A percentile compares a stretch with the other conserved stretches of the same genome.
phyloP scores from a whole-genome alignment of 768 basidiomycete species.

The Lactifluus hygrophoroides region DNA sequence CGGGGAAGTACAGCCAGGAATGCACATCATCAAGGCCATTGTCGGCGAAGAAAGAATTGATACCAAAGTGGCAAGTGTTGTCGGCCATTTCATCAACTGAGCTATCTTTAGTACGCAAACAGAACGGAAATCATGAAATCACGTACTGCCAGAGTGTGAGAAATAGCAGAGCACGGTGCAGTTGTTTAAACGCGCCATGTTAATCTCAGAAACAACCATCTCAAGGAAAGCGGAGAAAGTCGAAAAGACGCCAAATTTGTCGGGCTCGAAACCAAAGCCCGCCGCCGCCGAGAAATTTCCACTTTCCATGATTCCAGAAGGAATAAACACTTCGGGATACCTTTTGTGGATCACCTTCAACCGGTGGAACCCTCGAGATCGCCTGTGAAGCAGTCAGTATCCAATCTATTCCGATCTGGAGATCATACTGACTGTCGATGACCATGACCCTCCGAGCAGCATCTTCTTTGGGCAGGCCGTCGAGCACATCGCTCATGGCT shows the following conservation, averaged over 20 bases:
- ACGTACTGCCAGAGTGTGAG: constrained; percentile 75
- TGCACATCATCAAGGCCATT: constrained; percentile 77
- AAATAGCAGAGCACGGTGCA: constrained; percentile 86
- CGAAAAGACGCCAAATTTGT: constrained; percentile 84
- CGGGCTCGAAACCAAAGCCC: constrained; percentile 74
- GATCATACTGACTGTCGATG: constrained; percentile 57
- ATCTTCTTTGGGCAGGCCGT: constrained; percentile 66
- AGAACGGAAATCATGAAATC: not conserved
- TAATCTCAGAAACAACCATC: constrained; percentile 83
- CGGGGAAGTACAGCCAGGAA: constrained; percentile 82
- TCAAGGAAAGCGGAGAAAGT: constrained; percentile 90
- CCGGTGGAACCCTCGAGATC: constrained; percentile 89
- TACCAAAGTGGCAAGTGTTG: constrained; percentile 55
- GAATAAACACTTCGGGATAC: constrained; percentile 79
- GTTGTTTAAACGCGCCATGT: constrained; percentile 87
- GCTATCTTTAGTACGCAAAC: not conserved
- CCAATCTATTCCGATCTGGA: not conserved
- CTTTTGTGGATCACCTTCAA: constrained; percentile 82
- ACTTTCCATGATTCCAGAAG: constrained; percentile 83
- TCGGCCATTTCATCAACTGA: constrained; percentile 41
- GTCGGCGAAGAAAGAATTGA: constrained; percentile 85
- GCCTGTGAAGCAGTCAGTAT: constrained; percentile 32
- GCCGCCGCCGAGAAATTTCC: constrained; percentile 80
- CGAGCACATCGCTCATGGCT: constrained; percentile 71
- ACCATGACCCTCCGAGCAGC: constrained; percentile 75